Percentiles rank a stretch among this genome's conserved stretches.
Conservation (phyloP, 2,329 filamentous ascomycete species). For the Xylariales sp. region DNA sequence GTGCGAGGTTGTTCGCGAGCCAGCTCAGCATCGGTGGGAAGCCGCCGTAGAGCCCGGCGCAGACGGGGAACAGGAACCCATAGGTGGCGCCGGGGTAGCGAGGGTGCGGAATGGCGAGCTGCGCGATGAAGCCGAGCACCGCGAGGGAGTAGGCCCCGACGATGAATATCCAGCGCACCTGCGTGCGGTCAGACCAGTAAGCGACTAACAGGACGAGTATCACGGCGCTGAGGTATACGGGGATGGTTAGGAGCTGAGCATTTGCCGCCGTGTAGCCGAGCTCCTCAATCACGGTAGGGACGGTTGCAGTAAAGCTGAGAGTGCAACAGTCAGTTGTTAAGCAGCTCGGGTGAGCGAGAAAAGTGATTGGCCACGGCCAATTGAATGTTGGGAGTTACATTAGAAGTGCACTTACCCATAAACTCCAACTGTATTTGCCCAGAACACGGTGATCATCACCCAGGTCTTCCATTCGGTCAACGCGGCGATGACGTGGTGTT, state of each 20-base stretch:
- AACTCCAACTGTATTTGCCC: no score
- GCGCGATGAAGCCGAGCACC: slow-evolving; percentile 50
- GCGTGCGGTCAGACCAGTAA: slow-evolving; percentile 43
- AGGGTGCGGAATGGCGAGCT: slow-evolving; percentile 48
- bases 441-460: no score
- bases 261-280: slow-evolving; percentile 27
- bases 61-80: slow-evolving; percentile 50
- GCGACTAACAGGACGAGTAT: slow-evolving; percentile 27
- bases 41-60: slow-evolving; percentile 47
- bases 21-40: slow-evolving; percentile 52
- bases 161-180: slow-evolving; percentile 50
- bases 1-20: slow-evolving; percentile 52
- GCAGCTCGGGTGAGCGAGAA: no score
- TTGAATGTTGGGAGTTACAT: no score
- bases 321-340: no score
- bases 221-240: slow-evolving; percentile 30
- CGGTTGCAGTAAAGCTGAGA: no score
- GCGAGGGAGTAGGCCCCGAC: slow-evolving; percentile 44
- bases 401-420: no score
- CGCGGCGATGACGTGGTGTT: no score
- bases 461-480: no score
- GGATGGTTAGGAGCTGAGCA: slow-evolving; percentile 31
- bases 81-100: slow-evolving; percentile 49
- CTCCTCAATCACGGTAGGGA: slow-evolving; percentile 32
- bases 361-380: no score